These are phyloP conservation scores for Yarrowia alimentaria DNA, from an alignment of 805 yeast species.

Conservation along the genomic window DNA sequence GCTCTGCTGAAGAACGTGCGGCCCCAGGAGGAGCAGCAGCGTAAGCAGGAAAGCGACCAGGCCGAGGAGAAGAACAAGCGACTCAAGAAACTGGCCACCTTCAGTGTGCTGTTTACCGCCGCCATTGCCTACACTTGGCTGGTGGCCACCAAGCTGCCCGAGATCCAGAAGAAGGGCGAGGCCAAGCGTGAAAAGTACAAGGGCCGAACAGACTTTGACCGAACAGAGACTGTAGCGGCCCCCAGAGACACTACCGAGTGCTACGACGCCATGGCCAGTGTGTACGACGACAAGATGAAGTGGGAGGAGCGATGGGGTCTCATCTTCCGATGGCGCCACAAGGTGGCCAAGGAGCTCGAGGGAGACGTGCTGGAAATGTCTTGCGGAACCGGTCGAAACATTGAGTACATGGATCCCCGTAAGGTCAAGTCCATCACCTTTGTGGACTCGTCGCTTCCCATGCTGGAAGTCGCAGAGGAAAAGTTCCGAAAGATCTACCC, in stretches of 20 bases:
- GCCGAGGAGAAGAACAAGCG: constrained; percentile 25
- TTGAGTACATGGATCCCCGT: constrained; percentile 65
- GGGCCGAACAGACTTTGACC: constrained; percentile 18
- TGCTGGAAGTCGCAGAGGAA: constrained; percentile 77
- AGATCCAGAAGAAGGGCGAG: constrained; percentile 16
- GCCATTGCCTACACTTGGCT: constrained; percentile 24
- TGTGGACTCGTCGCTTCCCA: constrained; percentile 76
- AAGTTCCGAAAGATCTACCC: constrained; percentile 73
- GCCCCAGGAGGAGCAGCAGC: constrained; percentile 20
- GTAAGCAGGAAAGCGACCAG: constrained; percentile 1
- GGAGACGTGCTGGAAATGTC: constrained; percentile 96
- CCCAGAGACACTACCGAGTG: constrained; percentile 26
- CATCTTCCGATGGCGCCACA: constrained; percentile 59
- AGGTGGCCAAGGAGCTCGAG: constrained; percentile 70
- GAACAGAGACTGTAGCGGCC: constrained; percentile 7
- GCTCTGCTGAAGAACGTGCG: constrained; percentile 23
- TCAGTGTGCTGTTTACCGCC: constrained; percentile 5
- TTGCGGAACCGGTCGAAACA: constrained; percentile 94
- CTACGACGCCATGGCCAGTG: constrained; percentile 52
- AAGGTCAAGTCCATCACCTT: constrained; percentile 72
- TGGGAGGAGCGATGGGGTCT: constrained; percentile 58
- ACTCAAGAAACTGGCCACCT: constrained; percentile 17
- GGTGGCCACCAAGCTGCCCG: constrained; percentile 19
- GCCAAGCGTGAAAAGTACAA: constrained; percentile 3
- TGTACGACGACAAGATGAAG: constrained; percentile 77